These are phyloP conservation scores for Pichia cephalocereana DNA, from an alignment of 805 yeast species.

Conservation along the genomic window DNA sequence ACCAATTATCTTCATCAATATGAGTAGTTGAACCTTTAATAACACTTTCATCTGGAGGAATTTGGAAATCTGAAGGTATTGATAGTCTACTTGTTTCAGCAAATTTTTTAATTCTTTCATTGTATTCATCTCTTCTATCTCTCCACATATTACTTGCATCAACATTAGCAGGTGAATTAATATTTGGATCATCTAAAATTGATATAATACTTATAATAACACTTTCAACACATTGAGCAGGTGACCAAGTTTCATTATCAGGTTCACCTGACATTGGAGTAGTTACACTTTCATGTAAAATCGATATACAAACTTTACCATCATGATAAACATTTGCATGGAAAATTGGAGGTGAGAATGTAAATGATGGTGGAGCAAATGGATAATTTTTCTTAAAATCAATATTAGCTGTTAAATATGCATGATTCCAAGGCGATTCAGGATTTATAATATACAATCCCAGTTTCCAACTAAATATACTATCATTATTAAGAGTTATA, in stretches of 20 bases:
- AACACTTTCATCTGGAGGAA: slow-evolving; percentile 38
- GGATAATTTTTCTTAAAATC: slow-evolving; percentile 89
- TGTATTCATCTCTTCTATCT: slow-evolving; percentile 68
- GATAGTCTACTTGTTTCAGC: slow-evolving; percentile 77
- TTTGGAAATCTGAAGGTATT: slow-evolving; percentile 76
- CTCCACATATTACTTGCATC: slow-evolving; percentile 92
- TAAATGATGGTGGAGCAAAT: slow-evolving; percentile 82
- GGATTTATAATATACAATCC: slow-evolving; percentile 88
- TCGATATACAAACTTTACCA: slow-evolving; percentile 52
- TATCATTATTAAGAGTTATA: slow-evolving; percentile 40
- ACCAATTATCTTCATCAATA: slow-evolving; percentile 38
- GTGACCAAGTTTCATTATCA: slow-evolving; percentile 90
- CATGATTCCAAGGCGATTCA: slow-evolving; percentile 89
- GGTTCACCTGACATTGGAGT: slow-evolving; percentile 87
- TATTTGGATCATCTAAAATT: slow-evolving; percentile 87
- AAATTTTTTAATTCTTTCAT: slow-evolving; percentile 65
- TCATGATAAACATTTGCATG: slow-evolving; percentile 95
- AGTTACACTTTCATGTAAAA: slow-evolving; percentile 86
- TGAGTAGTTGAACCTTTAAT: slow-evolving; percentile 21
- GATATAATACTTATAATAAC: slow-evolving; percentile 87
- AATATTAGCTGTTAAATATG: slow-evolving; percentile 91
- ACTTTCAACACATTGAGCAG: slow-evolving; percentile 85
- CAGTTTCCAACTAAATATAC: slow-evolving; percentile 63
- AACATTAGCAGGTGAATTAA: slow-evolving; percentile 88
- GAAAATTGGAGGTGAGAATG: slow-evolving; percentile 87